phyloP scores from a whole-genome alignment of 2,329 filamentous ascomycete species.

The Sarocladiaceae sp. region DNA sequence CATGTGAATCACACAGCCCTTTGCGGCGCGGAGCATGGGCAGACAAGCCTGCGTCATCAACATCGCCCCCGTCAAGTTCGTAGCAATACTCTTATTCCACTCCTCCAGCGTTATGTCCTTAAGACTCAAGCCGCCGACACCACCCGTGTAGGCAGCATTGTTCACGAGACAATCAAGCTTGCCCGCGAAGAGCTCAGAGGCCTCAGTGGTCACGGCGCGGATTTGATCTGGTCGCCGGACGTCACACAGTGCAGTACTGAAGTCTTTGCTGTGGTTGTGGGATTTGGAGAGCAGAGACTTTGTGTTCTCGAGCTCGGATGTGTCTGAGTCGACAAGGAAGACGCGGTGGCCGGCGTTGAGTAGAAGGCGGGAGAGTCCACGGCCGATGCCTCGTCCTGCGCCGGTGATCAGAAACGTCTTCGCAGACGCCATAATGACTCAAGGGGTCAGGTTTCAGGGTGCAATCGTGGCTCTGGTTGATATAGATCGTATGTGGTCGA shows the following conservation, averaged over 20 bases:
- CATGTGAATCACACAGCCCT: constrained; percentile 38
- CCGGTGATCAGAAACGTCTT: constrained; percentile 20
- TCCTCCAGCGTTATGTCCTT: constrained; percentile 29
- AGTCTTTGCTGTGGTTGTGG: constrained; percentile 14
- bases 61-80: constrained; percentile 32
- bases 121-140: constrained; percentile 25
- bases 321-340: constrained; percentile 33
- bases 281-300: constrained; percentile 18
- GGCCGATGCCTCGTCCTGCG: constrained; percentile 18
- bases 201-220: constrained; percentile 21
- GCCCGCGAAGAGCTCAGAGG: constrained; percentile 26
- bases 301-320: constrained; percentile 31
- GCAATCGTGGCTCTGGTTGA: no score
- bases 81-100: constrained; percentile 31
- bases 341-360: constrained; percentile 33
- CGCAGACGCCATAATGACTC: not conserved
- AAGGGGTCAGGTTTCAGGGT: not conserved
- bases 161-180: constrained; percentile 36
- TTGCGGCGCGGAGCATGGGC: constrained; percentile 18
- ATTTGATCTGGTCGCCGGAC: constrained; percentile 28
- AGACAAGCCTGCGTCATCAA: constrained; percentile 25
- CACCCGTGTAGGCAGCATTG: constrained; percentile 34
- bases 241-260: constrained; percentile 23
- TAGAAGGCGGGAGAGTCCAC: constrained; percentile 23
- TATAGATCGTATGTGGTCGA: not conserved